Percentiles rank a stretch among this genome's conserved stretches.
phyloP scores from a whole-genome alignment of 768 basidiomycete species.

The Amanita rimosa region DNA sequence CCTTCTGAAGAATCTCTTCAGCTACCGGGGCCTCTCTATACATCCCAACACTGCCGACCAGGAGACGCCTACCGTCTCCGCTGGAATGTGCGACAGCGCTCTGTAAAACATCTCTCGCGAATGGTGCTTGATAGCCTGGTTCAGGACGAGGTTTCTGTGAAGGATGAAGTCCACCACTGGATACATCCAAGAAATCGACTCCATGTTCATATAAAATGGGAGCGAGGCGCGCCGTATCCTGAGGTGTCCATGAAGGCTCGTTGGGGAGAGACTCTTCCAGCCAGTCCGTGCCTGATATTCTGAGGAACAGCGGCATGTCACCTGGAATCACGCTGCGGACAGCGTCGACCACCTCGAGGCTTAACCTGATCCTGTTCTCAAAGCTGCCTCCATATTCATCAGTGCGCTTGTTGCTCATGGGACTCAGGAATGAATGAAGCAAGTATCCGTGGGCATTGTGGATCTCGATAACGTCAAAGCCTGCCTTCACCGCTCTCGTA shows the following conservation, averaged over 20 bases:
- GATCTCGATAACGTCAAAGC: constrained; percentile 52
- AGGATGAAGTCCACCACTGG: constrained; percentile 47
- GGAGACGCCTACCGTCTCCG: constrained; percentile 6
- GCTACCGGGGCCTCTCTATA: constrained; percentile 47
- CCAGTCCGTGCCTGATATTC: constrained; percentile 71
- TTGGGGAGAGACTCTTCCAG: constrained; percentile 45
- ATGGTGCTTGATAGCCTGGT: constrained; percentile 43
- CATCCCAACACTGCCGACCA: constrained; percentile 35
- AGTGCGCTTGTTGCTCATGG: constrained; percentile 47
- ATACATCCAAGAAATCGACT: constrained; percentile 69
- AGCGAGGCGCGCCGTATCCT: constrained; percentile 57
- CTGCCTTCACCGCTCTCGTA: constrained; percentile 42
- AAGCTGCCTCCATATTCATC: constrained; percentile 65
- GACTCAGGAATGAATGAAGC: constrained; percentile 45
- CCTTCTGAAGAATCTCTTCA: constrained; percentile 44
- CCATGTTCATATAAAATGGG: constrained; percentile 49
- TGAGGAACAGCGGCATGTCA: constrained; percentile 60
- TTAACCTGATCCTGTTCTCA: constrained; percentile 56
- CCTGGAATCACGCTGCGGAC: constrained; percentile 48
- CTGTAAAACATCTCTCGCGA: constrained; percentile 42
- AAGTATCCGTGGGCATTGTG: constrained; percentile 60
- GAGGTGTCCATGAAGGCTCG: constrained; percentile 54
- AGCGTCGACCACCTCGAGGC: constrained; percentile 52
- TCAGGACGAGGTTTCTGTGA: constrained; percentile 25
- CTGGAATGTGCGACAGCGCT: constrained; percentile 22